These are phyloP conservation scores for Kokia cookei DNA, from an alignment of 441 rosid genomes.

Conservation along the genomic window DNA sequence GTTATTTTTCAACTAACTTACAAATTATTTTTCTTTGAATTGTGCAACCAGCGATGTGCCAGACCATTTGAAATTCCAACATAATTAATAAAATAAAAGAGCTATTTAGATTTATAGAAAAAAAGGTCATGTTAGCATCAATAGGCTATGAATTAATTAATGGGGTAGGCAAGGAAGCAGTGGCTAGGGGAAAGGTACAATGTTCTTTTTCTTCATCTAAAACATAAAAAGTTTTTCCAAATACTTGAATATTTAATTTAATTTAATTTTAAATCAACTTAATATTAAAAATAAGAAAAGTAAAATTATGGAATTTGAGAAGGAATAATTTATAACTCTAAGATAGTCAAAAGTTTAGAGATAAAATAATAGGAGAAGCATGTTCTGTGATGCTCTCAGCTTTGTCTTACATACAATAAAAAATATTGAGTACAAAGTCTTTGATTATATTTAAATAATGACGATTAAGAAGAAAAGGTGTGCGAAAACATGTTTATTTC, in stretches of 20 bases:
- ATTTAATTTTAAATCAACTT: too few relatives aligned
- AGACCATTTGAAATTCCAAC: background rate
- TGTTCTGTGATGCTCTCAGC: background rate
- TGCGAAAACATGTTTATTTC: background rate
- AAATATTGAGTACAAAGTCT: background rate
- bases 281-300: background rate
- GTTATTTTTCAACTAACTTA: background rate
- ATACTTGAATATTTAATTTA: too few relatives aligned
- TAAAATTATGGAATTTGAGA: background rate
- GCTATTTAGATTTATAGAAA: background rate
- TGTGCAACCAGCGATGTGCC: conserved; percentile 2
- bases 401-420: background rate
- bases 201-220: background rate
- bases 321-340: background rate
- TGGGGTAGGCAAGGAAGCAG: background rate
- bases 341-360: background rate
- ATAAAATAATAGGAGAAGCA: background rate
- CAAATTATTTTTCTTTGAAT: too few relatives aligned
- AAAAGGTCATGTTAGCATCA: background rate
- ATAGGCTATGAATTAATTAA: background rate
- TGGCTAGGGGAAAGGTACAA: background rate
- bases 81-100: background rate
- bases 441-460: background rate
- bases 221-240: background rate
- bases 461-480: background rate